These are phyloP conservation scores for Ogataea pilisensis DNA, from an alignment of 805 yeast species.

Conservation along the genomic window DNA sequence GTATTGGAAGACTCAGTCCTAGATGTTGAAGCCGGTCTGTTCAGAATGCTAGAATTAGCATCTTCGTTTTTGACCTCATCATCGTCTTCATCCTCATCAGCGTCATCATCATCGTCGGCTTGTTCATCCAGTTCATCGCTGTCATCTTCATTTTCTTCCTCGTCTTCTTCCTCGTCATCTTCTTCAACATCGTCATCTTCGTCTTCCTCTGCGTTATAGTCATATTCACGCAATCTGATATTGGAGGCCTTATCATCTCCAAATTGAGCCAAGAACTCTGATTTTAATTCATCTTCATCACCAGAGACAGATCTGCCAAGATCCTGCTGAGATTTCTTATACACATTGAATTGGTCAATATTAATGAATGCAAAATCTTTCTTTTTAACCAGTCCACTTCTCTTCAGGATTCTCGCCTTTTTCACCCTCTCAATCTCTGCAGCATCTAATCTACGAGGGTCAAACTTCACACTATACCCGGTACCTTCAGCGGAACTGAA, in stretches of 20 bases:
- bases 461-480: slow-evolving; percentile 19
- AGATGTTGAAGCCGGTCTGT: not conserved
- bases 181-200: not conserved
- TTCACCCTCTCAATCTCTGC: slow-evolving; percentile 20
- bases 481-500: slow-evolving; percentile 17
- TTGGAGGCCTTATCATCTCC: too few relatives aligned
- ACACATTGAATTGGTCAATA: not conserved
- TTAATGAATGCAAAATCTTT: slow-evolving; percentile 9
- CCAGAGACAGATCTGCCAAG: not conserved
- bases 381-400: slow-evolving; percentile 7
- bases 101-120: slow-evolving; percentile 1
- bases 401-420: slow-evolving; percentile 10
- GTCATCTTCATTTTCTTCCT: not conserved
- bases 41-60: too few relatives aligned
- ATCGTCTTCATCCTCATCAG: slow-evolving; percentile 1
- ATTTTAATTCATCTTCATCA: not conserved
- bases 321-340: not conserved
- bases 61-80: not conserved
- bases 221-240: too few relatives aligned
- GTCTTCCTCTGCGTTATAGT: not conserved
- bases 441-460: slow-evolving; percentile 20
- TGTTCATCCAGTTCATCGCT: not conserved
- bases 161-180: not conserved
- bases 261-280: not conserved
- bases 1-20: not conserved